Conservation (phyloP, 441 rosid genomes). For the Populus hybrid region DNA sequence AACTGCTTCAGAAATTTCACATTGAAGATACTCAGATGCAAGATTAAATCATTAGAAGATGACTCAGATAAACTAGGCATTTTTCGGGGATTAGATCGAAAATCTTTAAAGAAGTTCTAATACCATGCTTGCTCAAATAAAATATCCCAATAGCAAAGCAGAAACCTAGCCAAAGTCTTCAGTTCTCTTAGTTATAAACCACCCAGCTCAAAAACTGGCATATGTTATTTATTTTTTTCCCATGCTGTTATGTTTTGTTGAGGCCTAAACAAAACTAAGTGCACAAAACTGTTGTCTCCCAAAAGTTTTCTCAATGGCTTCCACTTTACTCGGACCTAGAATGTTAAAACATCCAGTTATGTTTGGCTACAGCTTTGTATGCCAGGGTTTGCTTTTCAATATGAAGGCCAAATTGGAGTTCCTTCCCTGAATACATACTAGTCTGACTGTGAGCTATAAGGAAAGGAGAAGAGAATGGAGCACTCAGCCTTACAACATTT, state of each 20-base stretch:
- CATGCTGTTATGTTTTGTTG: neutral
- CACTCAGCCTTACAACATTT: too few relatives aligned
- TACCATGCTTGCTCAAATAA: neutral
- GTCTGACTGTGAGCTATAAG: too few relatives aligned
- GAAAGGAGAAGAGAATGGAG: too few relatives aligned
- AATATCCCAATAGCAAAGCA: neutral
- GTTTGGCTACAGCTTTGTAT: neutral
- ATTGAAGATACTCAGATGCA: neutral
- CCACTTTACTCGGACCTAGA: neutral
- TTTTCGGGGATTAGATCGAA: neutral
- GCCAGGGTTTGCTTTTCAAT: neutral
- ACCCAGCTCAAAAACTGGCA: neutral
- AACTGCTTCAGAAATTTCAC: constrained; percentile 16
- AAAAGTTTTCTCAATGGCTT: neutral
- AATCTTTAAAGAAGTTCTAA: neutral
- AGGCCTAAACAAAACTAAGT: neutral
- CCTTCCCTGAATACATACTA: too few relatives aligned
- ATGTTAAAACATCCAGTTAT: neutral
- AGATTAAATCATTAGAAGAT: constrained; percentile 6
- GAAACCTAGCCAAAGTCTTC: neutral
- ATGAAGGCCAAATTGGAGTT: neutral
- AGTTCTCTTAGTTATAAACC: neutral
- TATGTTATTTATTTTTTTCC: neutral
- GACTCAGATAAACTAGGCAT: neutral
- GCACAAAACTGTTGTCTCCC: neutral